Evolutionary conservation across 2,329 filamentous ascomycete species (phyloP).

Genomic region (Colletotrichum siamense): DNA sequence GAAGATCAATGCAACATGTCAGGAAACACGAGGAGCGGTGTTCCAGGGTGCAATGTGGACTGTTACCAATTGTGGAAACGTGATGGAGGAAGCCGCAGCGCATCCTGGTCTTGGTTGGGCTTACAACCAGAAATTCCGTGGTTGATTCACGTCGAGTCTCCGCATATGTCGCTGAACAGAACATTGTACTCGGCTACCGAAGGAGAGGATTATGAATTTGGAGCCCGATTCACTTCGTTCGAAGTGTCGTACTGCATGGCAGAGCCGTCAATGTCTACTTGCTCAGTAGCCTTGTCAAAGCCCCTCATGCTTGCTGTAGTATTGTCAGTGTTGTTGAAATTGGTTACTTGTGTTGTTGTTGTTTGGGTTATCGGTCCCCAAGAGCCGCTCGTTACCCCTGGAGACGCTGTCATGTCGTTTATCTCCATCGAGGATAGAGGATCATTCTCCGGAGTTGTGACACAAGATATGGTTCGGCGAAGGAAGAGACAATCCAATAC

Average conservation of each 20-base stretch:
- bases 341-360: neutral
- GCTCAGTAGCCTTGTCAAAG: neutral
- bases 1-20: neutral
- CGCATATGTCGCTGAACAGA: neutral
- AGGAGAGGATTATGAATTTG: neutral
- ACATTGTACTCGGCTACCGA: neutral
- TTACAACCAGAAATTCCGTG: too few species aligned
- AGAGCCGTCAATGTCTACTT: neutral
- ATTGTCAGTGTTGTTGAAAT: neutral
- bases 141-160: neutral
- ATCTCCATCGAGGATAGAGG: neutral
- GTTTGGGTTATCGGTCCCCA: neutral
- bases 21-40: too few species aligned
- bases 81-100: too few species aligned
- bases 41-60: too few species aligned
- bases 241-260: neutral
- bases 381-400: neutral
- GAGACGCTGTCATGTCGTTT: neutral
- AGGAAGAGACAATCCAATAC: rapidly evolving
- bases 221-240: neutral
- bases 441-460: neutral
- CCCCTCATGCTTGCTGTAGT: neutral
- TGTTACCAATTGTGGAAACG: too few species aligned
- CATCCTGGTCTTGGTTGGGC: too few species aligned
- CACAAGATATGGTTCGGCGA: neutral